Percentiles rank a stretch among this genome's conserved stretches.
phyloP scores from a whole-genome alignment of 306 rosid genomes.

The Mimosa pudica region DNA sequence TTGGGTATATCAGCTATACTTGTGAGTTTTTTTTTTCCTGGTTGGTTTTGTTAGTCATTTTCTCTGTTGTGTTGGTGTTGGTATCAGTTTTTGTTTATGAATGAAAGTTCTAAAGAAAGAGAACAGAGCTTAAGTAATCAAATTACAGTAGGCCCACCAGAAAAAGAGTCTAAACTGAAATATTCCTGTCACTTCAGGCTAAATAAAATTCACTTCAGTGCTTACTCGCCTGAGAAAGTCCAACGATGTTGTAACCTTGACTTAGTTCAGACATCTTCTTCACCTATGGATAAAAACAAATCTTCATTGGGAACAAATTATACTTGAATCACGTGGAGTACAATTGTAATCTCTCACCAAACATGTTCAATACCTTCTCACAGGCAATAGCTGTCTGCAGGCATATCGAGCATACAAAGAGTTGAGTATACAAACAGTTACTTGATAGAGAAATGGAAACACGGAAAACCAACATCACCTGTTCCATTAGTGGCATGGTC shows the following conservation, averaged over 20 bases:
- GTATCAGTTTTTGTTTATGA: too few relatives aligned
- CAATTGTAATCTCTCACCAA: constrained; percentile 36
- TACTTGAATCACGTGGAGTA: constrained; percentile 21
- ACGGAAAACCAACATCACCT: constrained; percentile 48
- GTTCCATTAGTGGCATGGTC: constrained; percentile 66
- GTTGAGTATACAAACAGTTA: constrained; percentile 28
- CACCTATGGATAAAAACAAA: constrained; percentile 54
- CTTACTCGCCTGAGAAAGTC: constrained; percentile 86
- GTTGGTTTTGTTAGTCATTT: background rate
- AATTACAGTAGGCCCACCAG: background rate
- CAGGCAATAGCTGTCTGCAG: constrained; percentile 73
- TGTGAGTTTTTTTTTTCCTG: background rate
- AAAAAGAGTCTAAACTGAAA: constrained; percentile 6
- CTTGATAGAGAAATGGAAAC: constrained; percentile 22
- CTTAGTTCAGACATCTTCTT: constrained; percentile 64
- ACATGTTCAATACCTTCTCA: constrained; percentile 66
- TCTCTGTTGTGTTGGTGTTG: background rate
- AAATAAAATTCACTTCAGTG: background rate
- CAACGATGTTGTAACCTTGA: constrained; percentile 84
- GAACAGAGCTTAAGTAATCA: background rate
- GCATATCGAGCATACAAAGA: constrained; percentile 33
- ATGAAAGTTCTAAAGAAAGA: too few relatives aligned
- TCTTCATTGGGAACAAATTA: constrained; percentile 31
- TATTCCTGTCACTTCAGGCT: background rate
- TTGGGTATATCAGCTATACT: background rate